Conservation (phyloP, 164 flowering plant species). For the Piper betle region DNA sequence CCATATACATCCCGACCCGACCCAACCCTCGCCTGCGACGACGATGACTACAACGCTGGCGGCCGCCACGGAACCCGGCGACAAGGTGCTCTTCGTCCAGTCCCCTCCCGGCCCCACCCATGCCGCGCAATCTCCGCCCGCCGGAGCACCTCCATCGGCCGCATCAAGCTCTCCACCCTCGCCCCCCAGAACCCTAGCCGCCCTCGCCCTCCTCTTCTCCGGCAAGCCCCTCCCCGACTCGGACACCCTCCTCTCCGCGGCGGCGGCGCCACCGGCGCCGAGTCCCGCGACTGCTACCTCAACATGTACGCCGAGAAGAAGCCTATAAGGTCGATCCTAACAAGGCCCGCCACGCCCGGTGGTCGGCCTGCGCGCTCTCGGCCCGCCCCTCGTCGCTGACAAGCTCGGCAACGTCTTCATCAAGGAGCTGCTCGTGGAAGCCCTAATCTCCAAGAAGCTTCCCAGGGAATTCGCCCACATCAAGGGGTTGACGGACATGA, state of each 20-base stretch:
- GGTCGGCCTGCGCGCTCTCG: constrained; percentile 70
- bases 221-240: not conserved
- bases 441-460: constrained; percentile 55
- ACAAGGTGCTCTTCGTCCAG: not conserved
- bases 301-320: constrained; percentile 87
- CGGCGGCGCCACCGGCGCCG: constrained; percentile 95
- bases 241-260: constrained; percentile 23
- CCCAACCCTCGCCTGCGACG: too few species aligned
- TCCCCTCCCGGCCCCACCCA: not conserved
- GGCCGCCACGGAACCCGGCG: not conserved
- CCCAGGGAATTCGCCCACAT: constrained; percentile 64
- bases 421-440: constrained; percentile 75
- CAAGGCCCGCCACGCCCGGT: constrained; percentile 61
- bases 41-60: not conserved
- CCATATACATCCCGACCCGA: too few species aligned
- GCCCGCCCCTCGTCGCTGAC: constrained; percentile 80
- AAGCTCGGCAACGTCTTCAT: constrained; percentile 70
- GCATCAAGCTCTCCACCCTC: not conserved
- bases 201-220: constrained; percentile 1
- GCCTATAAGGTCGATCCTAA: constrained; percentile 90
- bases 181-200: not conserved
- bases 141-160: not conserved
- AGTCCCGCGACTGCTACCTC: constrained; percentile 91
- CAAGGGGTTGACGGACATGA: constrained; percentile 85
- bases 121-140: not conserved